Percentiles rank a stretch among this genome's conserved stretches.
These are phyloP conservation scores for Neurospora sp. DNA, from an alignment of 495 filamentous ascomycete species.

Conservation along the genomic window DNA sequence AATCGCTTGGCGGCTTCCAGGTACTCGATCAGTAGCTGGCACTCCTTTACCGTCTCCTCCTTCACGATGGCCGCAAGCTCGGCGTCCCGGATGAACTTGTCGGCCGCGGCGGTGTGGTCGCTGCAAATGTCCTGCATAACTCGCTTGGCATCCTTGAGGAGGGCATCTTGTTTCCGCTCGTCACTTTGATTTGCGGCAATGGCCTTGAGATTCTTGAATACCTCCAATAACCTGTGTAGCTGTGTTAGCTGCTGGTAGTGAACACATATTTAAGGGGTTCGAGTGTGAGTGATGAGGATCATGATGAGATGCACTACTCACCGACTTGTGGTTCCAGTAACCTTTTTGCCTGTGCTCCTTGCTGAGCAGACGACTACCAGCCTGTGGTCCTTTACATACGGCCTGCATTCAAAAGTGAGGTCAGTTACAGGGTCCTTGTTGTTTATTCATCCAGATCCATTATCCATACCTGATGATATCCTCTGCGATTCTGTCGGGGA, in stretches of 20 bases:
- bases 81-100: slow-evolving; percentile 47
- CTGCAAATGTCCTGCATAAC: slow-evolving; percentile 64
- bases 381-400: slow-evolving; percentile 53
- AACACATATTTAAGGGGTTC: background rate
- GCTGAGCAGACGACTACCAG: slow-evolving; percentile 91
- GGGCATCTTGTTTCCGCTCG: slow-evolving; percentile 47
- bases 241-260: background rate
- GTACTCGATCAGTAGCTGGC: slow-evolving; percentile 47
- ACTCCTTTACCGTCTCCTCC: slow-evolving; percentile 62
- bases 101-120: slow-evolving; percentile 62
- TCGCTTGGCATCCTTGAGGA: slow-evolving; percentile 59
- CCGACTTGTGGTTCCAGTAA: slow-evolving; percentile 89
- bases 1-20: slow-evolving; percentile 45
- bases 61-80: slow-evolving; percentile 48
- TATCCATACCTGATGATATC: slow-evolving; percentile 24
- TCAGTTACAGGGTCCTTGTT: background rate
- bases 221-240: slow-evolving; percentile 35
- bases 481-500: slow-evolving; percentile 30
- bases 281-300: slow-evolving; percentile 4
- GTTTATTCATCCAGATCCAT: background rate
- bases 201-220: slow-evolving; percentile 55
- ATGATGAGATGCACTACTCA: slow-evolving; percentile 37
- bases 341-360: slow-evolving; percentile 79
- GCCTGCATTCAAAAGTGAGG: slow-evolving; percentile 32
- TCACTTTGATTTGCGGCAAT: slow-evolving; percentile 58